These are phyloP conservation scores for Globisporangium uncinulatum DNA, from an alignment of 352 stramenopile genomes.

Conservation along the genomic window DNA sequence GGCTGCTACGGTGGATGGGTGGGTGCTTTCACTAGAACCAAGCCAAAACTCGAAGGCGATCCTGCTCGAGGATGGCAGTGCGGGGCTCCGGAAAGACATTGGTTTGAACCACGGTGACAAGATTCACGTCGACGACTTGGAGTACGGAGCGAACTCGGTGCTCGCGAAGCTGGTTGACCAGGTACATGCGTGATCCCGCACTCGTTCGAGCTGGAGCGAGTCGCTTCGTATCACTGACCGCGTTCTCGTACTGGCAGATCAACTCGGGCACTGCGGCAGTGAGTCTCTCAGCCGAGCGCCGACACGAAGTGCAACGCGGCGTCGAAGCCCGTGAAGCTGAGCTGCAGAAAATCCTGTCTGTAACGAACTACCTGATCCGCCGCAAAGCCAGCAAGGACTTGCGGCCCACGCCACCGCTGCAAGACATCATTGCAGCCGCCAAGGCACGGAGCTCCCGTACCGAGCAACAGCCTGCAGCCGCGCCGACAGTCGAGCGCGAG, in stretches of 20 bases:
- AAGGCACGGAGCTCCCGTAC: slow-evolving; percentile 11
- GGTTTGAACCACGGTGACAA: slow-evolving; percentile 85
- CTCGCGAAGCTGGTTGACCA: slow-evolving; percentile 72
- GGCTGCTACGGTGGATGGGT: neutral
- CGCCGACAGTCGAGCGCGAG: slow-evolving; percentile 20
- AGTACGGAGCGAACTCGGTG: slow-evolving; percentile 71
- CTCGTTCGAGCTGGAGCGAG: too few relatives aligned
- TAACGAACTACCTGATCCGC: slow-evolving; percentile 78
- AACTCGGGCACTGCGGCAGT: slow-evolving; percentile 77
- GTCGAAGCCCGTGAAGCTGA: slow-evolving; percentile 82
- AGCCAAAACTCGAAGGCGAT: slow-evolving; percentile 60
- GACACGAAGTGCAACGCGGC: slow-evolving; percentile 82
- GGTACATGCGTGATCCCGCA: neutral
- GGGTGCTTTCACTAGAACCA: slow-evolving; percentile 33
- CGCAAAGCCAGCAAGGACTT: slow-evolving; percentile 48
- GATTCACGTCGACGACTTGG: slow-evolving; percentile 83
- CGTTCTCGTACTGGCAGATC: slow-evolving; percentile 31
- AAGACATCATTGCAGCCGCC: slow-evolving; percentile 16
- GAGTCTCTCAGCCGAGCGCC: slow-evolving; percentile 78
- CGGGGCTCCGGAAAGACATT: slow-evolving; percentile 74
- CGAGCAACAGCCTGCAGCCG: slow-evolving; percentile 12
- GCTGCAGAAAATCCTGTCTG: slow-evolving; percentile 75
- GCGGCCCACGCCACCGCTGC: slow-evolving; percentile 7
- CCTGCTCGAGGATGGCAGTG: slow-evolving; percentile 61
- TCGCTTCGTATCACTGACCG: neutral